Base-by-base conservation (phyloP, 2,329 filamentous ascomycete species). In the Nannizzia gypsea region DNA sequence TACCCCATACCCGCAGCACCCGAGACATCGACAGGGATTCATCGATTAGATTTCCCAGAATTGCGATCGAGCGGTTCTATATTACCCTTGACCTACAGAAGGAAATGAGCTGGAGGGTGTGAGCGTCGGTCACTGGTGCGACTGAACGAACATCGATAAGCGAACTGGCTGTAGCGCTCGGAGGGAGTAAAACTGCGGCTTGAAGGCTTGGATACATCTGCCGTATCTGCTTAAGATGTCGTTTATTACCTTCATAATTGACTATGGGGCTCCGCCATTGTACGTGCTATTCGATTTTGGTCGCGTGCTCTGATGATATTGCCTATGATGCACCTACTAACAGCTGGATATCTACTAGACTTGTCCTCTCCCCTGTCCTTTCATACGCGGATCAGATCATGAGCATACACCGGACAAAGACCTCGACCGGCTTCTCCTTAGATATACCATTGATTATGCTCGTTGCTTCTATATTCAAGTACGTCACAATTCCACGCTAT, bases 401-500 rank as follows among this genome's bases (percentile, higher is more conserved):
- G 69, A 82, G 79, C 65, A 86, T 86, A 67, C 79, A 85, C 72
- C 78, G 78, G 64, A 79, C 73, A 61, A 78, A 80, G 65, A 81
- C 76, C 60, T 85, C 82, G 3, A 80, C 80, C 36, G 83, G 83
- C 34, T 86, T 86, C 72, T 85, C 83, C 15, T 74, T 86, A 65
- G 83, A 86, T 67, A 85, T 86, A 40, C 83, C 83, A 15, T 71
- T 86, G 66, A 86, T 86, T 64, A 86, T 86, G 83, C 80, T 86
- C 17, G 76, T 83, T 60, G 80, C 83, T 36, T 84, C 82, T 40
- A 83, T 85, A 61, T 69, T 85, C 17, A 86, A 86, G 80, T 83
- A 69, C 65, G 72, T 60, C 17, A 31, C 26, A 63, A 60, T 17
- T 20, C 24, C 3, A 24, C n/a, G 15, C 11, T 55, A 55, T 36